Conservation (phyloP, 768 basidiomycete genomes). For the Fistulinella prunicolor region DNA sequence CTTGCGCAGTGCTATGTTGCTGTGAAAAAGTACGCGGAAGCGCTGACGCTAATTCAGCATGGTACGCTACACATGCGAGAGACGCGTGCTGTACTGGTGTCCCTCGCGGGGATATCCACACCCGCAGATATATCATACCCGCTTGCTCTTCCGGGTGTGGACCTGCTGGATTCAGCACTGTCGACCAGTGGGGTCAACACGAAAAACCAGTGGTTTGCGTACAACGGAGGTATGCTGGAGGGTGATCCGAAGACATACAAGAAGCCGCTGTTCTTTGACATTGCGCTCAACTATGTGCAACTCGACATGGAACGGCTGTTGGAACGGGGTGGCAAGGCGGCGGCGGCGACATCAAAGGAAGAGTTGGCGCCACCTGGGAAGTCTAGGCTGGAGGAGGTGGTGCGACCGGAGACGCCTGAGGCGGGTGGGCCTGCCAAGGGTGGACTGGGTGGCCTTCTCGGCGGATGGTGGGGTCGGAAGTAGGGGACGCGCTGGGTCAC, state of each 20-base stretch:
- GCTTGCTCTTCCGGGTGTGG: conserved; percentile 42
- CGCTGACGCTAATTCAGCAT: conserved; percentile 67
- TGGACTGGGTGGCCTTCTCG: conserved; percentile 65
- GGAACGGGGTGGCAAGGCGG: conserved; percentile 63
- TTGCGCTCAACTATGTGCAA: conserved; percentile 89
- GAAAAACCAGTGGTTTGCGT: conserved; percentile 77
- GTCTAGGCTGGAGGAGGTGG: conserved; percentile 56
- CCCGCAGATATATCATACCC: conserved; percentile 49
- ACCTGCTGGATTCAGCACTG: conserved; percentile 52
- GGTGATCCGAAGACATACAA: conserved; percentile 51
- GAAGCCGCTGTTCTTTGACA: conserved; percentile 92
- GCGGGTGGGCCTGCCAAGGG: conserved; percentile 43
- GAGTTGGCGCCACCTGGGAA: conserved; percentile 34
- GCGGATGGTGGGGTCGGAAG: conserved; percentile 76
- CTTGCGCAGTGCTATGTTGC: conserved; percentile 73
- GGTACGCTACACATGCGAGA: conserved; percentile 74
- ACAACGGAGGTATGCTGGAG: conserved; percentile 62
- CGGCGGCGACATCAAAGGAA: conserved; percentile 17
- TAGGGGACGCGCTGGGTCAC: conserved; percentile 9
- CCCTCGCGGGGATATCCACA: conserved; percentile 44
- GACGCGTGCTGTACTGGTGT: conserved; percentile 50
- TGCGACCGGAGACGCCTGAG: conserved; percentile 47
- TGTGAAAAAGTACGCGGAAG: conserved; percentile 69
- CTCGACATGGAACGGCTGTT: conserved; percentile 78
- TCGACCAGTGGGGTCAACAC: conserved; percentile 44